phyloP scores from a whole-genome alignment of 805 yeast species.

The Cyberlindnera misumaiensis region DNA sequence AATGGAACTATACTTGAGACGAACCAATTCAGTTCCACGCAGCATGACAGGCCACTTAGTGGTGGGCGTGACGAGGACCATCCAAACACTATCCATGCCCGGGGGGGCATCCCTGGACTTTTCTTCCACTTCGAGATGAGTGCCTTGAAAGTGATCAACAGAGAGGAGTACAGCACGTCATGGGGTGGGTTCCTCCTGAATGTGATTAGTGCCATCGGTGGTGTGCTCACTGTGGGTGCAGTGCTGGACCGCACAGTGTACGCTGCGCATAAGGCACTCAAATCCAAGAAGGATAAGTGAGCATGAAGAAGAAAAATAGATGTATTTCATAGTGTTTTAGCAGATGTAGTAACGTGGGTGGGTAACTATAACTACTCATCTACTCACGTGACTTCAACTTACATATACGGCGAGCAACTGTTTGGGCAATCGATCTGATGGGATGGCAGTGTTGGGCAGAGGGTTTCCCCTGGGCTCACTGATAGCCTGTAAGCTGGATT shows the following conservation, averaged over 20 bases:
- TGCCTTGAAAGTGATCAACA: constrained; percentile 85
- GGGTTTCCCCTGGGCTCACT: too few relatives aligned
- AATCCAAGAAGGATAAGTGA: constrained; percentile 52
- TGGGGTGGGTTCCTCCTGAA: constrained; percentile 81
- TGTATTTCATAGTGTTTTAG: too few relatives aligned
- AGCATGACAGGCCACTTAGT: constrained; percentile 73
- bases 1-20: constrained; percentile 55
- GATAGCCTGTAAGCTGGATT: too few relatives aligned
- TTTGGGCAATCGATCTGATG: too few relatives aligned
- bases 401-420: too few relatives aligned
- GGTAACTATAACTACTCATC: too few relatives aligned
- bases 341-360: too few relatives aligned
- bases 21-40: constrained; percentile 84
- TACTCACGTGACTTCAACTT: too few relatives aligned
- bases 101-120: constrained; percentile 89
- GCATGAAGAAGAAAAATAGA: background rate
- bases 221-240: constrained; percentile 88
- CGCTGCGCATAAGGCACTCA: constrained; percentile 76
- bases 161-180: constrained; percentile 58
- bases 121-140: constrained; percentile 86
- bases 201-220: constrained; percentile 85
- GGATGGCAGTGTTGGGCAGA: too few relatives aligned
- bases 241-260: constrained; percentile 81
- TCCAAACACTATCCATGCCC: constrained; percentile 71
- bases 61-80: constrained; percentile 94